Evolutionary conservation across 768 basidiomycete species (phyloP).

Genomic region (Phlebiopsis flavidoalba): DNA sequence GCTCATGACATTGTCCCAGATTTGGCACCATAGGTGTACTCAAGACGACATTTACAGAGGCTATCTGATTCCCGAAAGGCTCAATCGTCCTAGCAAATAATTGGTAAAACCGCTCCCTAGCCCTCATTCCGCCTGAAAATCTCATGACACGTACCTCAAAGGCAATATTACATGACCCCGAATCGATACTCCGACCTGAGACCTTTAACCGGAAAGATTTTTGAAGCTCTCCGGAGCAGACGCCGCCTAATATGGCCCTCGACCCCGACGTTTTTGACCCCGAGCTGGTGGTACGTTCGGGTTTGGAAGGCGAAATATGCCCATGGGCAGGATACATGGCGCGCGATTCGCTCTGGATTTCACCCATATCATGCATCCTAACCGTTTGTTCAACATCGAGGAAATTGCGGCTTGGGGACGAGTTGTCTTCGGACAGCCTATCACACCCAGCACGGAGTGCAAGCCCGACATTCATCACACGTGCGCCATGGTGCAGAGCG

Average conservation of each 20-base stretch:
- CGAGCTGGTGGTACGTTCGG: constrained; percentile 9
- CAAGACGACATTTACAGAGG: constrained; percentile 25
- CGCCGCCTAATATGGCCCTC: not conserved
- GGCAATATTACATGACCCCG: constrained; percentile 6
- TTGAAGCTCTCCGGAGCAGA: not conserved
- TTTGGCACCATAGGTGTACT: not conserved
- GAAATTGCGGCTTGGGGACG: constrained; percentile 4
- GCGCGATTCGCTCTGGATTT: not conserved
- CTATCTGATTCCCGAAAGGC: constrained; percentile 23
- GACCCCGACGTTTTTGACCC: not conserved
- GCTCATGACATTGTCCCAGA: not conserved
- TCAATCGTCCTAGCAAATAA: constrained; percentile 14
- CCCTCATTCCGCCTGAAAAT: not conserved
- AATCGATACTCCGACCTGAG: constrained; percentile 1
- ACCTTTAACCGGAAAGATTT: not conserved
- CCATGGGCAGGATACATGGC: constrained; percentile 5
- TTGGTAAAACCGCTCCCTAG: constrained; percentile 8
- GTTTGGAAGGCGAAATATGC: constrained; percentile 6
- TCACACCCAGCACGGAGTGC: not conserved
- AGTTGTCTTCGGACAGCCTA: not conserved
- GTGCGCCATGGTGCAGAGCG: not conserved
- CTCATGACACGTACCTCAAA: not conserved
- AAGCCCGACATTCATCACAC: not conserved
- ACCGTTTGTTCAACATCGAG: constrained; percentile 7
- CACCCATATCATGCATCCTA: not conserved